These are phyloP conservation scores for Arctium minus DNA, from an alignment of 129 eudicot species.

Conservation along the genomic window DNA sequence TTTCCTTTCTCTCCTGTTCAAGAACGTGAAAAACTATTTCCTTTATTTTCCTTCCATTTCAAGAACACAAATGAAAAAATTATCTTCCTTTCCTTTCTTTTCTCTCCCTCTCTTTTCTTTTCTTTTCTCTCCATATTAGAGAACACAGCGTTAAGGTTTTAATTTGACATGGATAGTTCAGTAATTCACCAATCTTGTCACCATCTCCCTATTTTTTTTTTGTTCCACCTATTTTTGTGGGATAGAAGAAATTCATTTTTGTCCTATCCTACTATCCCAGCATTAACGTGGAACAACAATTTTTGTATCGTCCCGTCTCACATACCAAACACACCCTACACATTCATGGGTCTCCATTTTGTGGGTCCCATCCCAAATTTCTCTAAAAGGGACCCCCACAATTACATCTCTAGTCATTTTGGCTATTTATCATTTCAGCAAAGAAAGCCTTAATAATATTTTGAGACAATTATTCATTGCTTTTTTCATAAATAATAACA, in stretches of 20 bases:
- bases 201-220: no score
- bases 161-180: neutral
- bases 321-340: neutral
- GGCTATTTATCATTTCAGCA: neutral
- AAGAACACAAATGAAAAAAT: no score
- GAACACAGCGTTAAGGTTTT: neutral
- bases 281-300: neutral
- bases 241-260: no score
- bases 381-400: neutral
- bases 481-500: neutral
- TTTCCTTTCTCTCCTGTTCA: no score
- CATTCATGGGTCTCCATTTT: neutral
- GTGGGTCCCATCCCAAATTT: neutral
- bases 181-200: neutral
- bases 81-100: no score
- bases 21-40: no score
- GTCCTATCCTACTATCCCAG: no score
- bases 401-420: neutral
- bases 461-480: neutral
- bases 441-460: neutral
- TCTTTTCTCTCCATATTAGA: no score
- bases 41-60: no score
- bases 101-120: no score
- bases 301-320: neutral
- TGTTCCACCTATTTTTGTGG: no score